phyloP scores from a whole-genome alignment of 139 green algal genomes.

The Marvania coccoides region DNA sequence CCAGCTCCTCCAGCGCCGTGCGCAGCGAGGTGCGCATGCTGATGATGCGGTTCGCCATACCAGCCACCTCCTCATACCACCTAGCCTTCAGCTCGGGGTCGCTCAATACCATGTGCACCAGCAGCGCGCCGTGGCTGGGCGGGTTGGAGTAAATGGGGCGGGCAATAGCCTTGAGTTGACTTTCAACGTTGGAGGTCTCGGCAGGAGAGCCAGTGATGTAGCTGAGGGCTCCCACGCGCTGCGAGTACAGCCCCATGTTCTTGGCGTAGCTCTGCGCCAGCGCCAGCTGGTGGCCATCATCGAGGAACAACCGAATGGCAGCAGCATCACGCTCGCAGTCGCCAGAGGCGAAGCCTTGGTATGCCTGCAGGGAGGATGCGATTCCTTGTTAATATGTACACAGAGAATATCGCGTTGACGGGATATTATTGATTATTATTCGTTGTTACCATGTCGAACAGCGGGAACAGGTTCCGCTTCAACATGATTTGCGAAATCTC shows the following conservation, averaged over 20 bases:
- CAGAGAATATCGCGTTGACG: neutral
- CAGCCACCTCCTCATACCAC: slow-evolving; percentile 65
- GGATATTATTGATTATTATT: neutral
- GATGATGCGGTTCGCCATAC: slow-evolving; percentile 90
- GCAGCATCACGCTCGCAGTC: slow-evolving; percentile 69
- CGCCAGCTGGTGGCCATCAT: slow-evolving; percentile 57
- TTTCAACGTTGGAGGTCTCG: slow-evolving; percentile 8
- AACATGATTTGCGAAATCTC: slow-evolving; percentile 54
- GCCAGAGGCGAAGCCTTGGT: slow-evolving; percentile 82
- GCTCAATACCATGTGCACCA: slow-evolving; percentile 65
- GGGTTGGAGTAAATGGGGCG: slow-evolving; percentile 77
- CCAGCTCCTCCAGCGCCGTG: slow-evolving; percentile 48
- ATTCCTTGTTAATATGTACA: neutral
- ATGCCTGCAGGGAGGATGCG: neutral
- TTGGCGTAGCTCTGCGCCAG: slow-evolving; percentile 68
- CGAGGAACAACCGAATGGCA: slow-evolving; percentile 71
- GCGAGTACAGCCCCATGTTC: slow-evolving; percentile 59
- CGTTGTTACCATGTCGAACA: slow-evolving; percentile 69
- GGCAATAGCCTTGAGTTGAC: slow-evolving; percentile 43
- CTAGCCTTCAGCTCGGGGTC: slow-evolving; percentile 62
- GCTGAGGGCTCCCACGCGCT: slow-evolving; percentile 1
- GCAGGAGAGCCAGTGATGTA: neutral
- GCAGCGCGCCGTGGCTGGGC: slow-evolving; percentile 64
- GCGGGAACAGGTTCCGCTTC: slow-evolving; percentile 69
- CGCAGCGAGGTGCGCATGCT: slow-evolving; percentile 65